Evolutionary conservation across 2,329 filamentous ascomycete species (phyloP).

Genomic region (Magnaporthales sp.): DNA sequence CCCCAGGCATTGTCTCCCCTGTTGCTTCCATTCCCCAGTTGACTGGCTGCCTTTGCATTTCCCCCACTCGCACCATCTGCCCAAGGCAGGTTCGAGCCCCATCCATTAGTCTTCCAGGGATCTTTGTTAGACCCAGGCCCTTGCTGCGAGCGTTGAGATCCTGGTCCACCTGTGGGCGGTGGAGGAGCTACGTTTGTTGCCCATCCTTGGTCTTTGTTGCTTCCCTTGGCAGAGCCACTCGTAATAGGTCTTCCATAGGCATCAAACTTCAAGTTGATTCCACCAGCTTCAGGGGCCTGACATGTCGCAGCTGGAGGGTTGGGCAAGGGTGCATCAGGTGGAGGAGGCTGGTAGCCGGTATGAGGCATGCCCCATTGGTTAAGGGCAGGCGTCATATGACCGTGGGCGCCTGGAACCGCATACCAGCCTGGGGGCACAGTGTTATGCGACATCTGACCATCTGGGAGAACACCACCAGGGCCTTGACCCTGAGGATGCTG

Average conservation of each 20-base stretch:
- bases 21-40: constrained; percentile 5
- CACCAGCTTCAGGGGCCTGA: neutral
- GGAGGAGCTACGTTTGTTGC: constrained; percentile 19
- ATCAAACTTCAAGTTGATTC: constrained; percentile 6
- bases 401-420: neutral
- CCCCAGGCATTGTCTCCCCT: constrained; percentile 10
- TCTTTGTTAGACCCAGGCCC: neutral
- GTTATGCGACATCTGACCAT: neutral
- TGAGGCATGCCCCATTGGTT: neutral
- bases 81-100: neutral
- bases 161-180: constrained; percentile 1
- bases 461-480: neutral
- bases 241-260: neutral
- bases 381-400: neutral
- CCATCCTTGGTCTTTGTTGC: constrained; percentile 13
- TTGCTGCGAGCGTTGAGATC: neutral
- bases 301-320: neutral
- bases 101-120: neutral
- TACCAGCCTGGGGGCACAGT: constrained; percentile 9
- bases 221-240: constrained; percentile 4
- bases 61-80: constrained; percentile 2
- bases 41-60: constrained; percentile 7
- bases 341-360: neutral
- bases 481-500: constrained; percentile 11
- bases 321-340: neutral